Percentiles rank a stretch among this genome's conserved stretches.
Evolutionary conservation across 768 basidiomycete genomes (phyloP).

Genomic region (Ramaria sp.): DNA sequence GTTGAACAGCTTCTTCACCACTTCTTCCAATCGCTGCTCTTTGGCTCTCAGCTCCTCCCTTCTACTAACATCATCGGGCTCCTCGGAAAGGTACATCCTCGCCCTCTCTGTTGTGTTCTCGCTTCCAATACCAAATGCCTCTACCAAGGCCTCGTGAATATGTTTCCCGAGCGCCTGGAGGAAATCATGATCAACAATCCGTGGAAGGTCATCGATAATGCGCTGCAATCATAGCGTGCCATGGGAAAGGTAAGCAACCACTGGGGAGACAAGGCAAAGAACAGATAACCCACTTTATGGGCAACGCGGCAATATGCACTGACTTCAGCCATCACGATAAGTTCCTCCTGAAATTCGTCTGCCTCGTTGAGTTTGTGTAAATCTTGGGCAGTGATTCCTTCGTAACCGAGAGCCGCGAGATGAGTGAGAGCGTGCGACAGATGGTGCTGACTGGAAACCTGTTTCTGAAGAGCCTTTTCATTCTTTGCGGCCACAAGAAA

Average conservation of each 20-base stretch:
- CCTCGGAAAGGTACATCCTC: background rate
- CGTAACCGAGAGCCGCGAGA: background rate
- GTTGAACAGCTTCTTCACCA: background rate
- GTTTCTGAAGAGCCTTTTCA: background rate
- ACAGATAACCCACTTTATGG: background rate
- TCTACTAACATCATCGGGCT: background rate
- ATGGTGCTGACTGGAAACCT: background rate
- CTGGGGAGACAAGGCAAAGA: background rate
- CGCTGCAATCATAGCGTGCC: background rate
- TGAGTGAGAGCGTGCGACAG: background rate
- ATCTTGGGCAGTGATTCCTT: background rate
- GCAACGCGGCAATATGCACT: background rate
- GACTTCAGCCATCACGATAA: background rate
- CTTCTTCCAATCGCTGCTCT: background rate
- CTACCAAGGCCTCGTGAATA: background rate
- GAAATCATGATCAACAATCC: conserved; percentile 2
- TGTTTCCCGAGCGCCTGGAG: background rate
- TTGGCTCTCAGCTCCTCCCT: background rate
- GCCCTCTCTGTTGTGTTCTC: background rate
- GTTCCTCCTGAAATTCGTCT: background rate
- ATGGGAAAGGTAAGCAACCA: background rate
- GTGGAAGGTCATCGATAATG: background rate
- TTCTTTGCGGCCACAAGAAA: background rate
- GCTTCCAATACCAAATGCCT: background rate
- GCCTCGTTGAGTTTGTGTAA: background rate